Base-by-base conservation (phyloP, 805 yeast genomes). In the Myxozyma geophila region DNA sequence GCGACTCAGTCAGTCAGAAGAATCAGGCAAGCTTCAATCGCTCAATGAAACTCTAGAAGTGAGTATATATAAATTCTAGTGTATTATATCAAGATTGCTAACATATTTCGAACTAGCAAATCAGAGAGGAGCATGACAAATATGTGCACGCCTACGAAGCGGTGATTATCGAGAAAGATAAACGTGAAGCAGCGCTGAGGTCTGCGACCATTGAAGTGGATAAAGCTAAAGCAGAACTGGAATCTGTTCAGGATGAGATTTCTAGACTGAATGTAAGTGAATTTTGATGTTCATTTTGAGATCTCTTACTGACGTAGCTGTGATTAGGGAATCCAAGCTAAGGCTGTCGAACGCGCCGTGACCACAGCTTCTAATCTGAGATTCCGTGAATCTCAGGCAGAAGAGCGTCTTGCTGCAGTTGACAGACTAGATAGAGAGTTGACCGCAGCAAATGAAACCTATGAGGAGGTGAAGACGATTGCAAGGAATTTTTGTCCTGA, bases 101-200 rank as follows among this genome's bases (percentile, higher is more conserved):
- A 23, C 46, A 33, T 15, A 15, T 33, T 41, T 15, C 21, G 49
- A 43, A 4, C 7, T 23, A 60, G 47, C 21, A 40, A 23, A 23
- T 60, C 21, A 39, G 47, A 28, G 43, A 50, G 13, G 44, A 50
- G 33, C 48, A 55, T 10, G 53, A 41, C 8, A 35, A 36, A n/a
- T 21, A 43, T 21, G 60, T 49, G 40, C 28, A 53, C 2, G 21
- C 37, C 12, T 63, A 63, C 44, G 64, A 57, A 17, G 15, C 49
- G 15, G 47, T 65, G 13, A 58, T 57, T 39, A 39, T 46, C 21
- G 61, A 64, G 23, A 57, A 53, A 44, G 67, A 51, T 28, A 36
- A 21, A n/a, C 50, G 54, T 19, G 59, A 54, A 46, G 63, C 40
- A 13, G 52, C 41, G 4, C 28, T 47, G 37, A 54, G 47, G 36